Conservation (phyloP, 306 rosid genomes). For the Delonix regia region DNA sequence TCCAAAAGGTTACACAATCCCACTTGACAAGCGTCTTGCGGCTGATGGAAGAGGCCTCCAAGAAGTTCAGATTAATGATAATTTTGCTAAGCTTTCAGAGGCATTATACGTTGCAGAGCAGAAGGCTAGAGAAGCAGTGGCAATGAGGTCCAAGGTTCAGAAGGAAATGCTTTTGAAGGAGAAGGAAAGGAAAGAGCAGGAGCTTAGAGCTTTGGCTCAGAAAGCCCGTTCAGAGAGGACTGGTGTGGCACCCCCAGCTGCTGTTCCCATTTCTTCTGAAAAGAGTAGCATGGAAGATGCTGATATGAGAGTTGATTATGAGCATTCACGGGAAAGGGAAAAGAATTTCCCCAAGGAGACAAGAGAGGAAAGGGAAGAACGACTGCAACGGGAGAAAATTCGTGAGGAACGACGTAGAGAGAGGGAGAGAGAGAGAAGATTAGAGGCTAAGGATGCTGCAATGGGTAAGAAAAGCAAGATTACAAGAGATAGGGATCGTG, state of each 20-base stretch:
- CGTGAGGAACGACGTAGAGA: conserved; percentile 86
- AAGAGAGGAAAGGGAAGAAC: conserved; percentile 73
- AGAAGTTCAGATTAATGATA: conserved; percentile 87
- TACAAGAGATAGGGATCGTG: conserved; percentile 93
- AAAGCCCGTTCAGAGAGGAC: conserved; percentile 85
- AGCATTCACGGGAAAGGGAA: conserved; percentile 60
- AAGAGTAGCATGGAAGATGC: conserved; percentile 50
- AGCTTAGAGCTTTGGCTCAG: conserved; percentile 77
- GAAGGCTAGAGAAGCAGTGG: conserved; percentile 93
- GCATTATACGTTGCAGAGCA: conserved; percentile 85
- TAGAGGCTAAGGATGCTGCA: conserved; percentile 90
- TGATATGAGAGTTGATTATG: conserved; percentile 63
- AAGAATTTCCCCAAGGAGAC: conserved; percentile 61
- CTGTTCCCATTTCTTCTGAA: conserved; percentile 47
- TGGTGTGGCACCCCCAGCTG: conserved; percentile 65
- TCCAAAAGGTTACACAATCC: conserved; percentile 88
- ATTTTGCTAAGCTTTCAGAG: conserved; percentile 84
- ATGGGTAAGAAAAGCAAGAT: conserved; percentile 96
- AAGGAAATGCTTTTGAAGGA: conserved; percentile 85
- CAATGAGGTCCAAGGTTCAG: conserved; percentile 92
- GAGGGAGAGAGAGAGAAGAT: conserved; percentile 93
- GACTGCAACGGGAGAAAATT: conserved; percentile 73
- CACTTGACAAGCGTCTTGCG: conserved; percentile 89
- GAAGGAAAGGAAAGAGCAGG: conserved; percentile 85
- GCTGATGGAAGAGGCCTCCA: conserved; percentile 92